phyloP scores from a whole-genome alignment of 306 rosid species.

The Corylus americana region DNA sequence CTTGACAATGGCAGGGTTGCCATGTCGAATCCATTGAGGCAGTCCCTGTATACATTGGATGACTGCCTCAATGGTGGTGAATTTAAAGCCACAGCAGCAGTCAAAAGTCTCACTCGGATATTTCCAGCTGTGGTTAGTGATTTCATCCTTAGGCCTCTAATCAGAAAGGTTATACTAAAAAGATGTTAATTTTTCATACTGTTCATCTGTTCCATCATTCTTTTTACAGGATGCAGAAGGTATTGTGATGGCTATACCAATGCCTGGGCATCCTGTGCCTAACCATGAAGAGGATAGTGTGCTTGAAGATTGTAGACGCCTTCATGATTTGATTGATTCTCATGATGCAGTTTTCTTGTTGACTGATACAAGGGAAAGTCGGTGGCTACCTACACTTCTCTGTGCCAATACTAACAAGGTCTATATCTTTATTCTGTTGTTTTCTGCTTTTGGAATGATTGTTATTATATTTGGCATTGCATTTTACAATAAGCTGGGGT shows the following conservation, averaged over 20 bases:
- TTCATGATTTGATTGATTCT: conserved; percentile 70
- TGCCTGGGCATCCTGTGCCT: conserved; percentile 95
- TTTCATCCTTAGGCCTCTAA: conserved; percentile 13
- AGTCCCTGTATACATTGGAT: conserved; percentile 90
- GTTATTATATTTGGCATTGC: background rate
- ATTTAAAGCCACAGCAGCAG: conserved; percentile 84
- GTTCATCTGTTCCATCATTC: conserved; percentile 8
- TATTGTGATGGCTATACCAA: conserved; percentile 85
- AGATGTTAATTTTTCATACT: conserved; percentile 18
- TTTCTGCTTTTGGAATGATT: background rate
- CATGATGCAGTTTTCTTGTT: conserved; percentile 83
- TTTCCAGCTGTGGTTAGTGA: conserved; percentile 90
- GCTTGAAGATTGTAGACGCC: conserved; percentile 69
- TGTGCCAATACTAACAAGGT: conserved; percentile 95
- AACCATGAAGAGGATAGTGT: conserved; percentile 63
- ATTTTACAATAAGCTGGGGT: conserved; percentile 18
- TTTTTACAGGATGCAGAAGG: conserved; percentile 84
- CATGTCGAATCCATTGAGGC: conserved; percentile 97
- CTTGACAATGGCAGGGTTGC: conserved; percentile 92
- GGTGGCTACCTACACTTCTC: conserved; percentile 95
- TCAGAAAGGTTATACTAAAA: conserved; percentile 7
- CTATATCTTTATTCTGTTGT: conserved; percentile 14
- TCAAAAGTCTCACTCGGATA: conserved; percentile 72
- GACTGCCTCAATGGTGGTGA: conserved; percentile 93
- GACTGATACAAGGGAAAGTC: conserved; percentile 98